Conservation (phyloP, 371 early-diverging fungal genomes). For the Mortierella sp. region DNA sequence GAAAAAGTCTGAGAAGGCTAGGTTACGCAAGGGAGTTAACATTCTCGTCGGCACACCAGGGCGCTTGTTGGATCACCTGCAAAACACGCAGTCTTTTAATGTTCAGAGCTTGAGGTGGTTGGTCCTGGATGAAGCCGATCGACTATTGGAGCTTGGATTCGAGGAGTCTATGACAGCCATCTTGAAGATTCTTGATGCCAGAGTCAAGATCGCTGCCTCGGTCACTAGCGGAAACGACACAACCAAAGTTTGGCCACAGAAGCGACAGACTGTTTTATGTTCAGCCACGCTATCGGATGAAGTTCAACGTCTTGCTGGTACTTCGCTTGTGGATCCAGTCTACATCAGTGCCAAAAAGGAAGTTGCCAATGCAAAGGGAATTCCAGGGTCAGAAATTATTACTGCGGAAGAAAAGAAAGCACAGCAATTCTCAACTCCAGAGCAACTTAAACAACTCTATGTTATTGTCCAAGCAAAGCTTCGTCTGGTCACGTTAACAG, state of each 20-base stretch:
- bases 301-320: constrained; percentile 87
- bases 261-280: constrained; percentile 89
- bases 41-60: constrained; percentile 98
- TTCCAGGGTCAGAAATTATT: constrained; percentile 51
- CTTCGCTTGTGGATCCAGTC: constrained; percentile 78
- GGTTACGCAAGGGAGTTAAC: constrained; percentile 93
- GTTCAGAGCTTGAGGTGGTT: constrained; percentile 86
- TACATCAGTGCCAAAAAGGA: constrained; percentile 66
- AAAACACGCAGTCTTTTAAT: constrained; percentile 86
- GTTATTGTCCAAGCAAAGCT: constrained; percentile 90
- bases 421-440: constrained; percentile 73
- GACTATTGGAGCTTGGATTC: constrained; percentile 97
- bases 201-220: constrained; percentile 51
- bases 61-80: constrained; percentile 95
- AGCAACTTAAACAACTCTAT: constrained; percentile 88
- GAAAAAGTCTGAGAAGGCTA: constrained; percentile 92
- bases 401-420: constrained; percentile 58
- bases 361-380: constrained; percentile 31
- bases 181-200: constrained; percentile 73
- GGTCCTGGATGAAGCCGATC: constrained; percentile 99
- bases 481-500: constrained; percentile 86
- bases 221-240: constrained; percentile 51
- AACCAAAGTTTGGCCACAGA: constrained; percentile 70
- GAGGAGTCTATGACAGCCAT: constrained; percentile 93
- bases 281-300: constrained; percentile 93